Base-by-base conservation (phyloP, 805 yeast species). In the Candida pini region DNA sequence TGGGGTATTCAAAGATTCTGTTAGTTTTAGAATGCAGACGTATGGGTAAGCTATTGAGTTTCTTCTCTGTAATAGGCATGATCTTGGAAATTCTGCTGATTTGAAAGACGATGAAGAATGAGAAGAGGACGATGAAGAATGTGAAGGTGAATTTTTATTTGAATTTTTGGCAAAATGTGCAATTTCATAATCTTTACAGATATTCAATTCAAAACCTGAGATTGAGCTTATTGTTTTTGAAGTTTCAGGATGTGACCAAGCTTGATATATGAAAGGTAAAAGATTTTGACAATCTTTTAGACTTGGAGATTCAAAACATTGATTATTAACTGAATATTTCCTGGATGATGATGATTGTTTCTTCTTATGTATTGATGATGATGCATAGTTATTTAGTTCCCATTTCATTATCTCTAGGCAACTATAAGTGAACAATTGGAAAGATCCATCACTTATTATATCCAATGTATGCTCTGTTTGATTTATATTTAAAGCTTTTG, bases 221-320 rank as follows among this genome's bases (percentile, higher is more conserved):
- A 74, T 70, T 4, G 49, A 56, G 38, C 67, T 63, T 17, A 76
- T 51, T 26, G 71, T 62, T 26, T 66, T 69, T 39, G 63, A 47
- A 2, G 78, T 70, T 44, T 64, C 61, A 8, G 74, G 72, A 44
- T 70, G 69, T 5, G 66, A 66, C 76, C 78, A 71, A 9, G 81
- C 81, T 14, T 59, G 62, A 46, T 65, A 58, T 2, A 68, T 63
- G 45, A 76, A 76, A 0, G 77, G 79, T 9, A 73, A 52, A 2
- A 29, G n/a, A 52, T 44, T 20, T 34, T 32, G 24, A 27, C 57
- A 50, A 16, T 50, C 45, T 9, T 19, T 16, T 2, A 56, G 36
- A 35, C 53, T 30, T 42, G 68, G 48, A 39, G 67, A 50, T 43
- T 41, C 44, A 57, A 20, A 49, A 27, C 24, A 33, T n/a, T n/a